A percentile compares a stretch with the other conserved stretches of the same genome.
phyloP scores from a whole-genome alignment of 2,329 filamentous ascomycete species.

The Trichoderma polysporum region DNA sequence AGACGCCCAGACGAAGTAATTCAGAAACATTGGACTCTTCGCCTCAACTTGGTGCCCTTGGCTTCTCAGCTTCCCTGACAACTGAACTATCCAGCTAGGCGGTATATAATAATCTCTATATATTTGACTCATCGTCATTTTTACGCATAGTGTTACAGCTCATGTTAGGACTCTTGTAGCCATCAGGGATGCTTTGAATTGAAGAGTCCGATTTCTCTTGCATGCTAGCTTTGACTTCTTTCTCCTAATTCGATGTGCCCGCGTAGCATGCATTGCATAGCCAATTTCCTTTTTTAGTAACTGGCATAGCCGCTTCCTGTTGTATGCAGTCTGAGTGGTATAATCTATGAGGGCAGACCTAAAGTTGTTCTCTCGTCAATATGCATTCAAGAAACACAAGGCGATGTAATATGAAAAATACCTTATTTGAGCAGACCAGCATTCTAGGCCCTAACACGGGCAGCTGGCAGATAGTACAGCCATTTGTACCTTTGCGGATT shows the following conservation, averaged over 20 bases:
- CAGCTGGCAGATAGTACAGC: slow-evolving; percentile 49
- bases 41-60: neutral
- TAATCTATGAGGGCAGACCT: slow-evolving; percentile 46
- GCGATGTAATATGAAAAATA: slow-evolving; percentile 32
- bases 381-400: neutral
- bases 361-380: neutral
- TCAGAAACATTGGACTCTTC: neutral
- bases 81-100: neutral
- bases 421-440: slow-evolving; percentile 52
- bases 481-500: slow-evolving; percentile 44
- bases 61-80: neutral
- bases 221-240: neutral
- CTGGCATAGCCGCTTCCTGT: slow-evolving; percentile 36
- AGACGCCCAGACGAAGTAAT: neutral
- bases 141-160: neutral
- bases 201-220: neutral
- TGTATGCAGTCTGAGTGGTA: slow-evolving; percentile 52
- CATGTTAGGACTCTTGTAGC: neutral
- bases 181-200: neutral
- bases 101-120: neutral
- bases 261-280: slow-evolving; percentile 39
- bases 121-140: neutral
- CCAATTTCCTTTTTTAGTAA: slow-evolving; percentile 39
- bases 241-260: slow-evolving; percentile 1
- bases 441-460: slow-evolving; percentile 48